Evolutionary conservation across 768 basidiomycete species (phyloP).

Genomic region (Tricholoma bakamatsutake): DNA sequence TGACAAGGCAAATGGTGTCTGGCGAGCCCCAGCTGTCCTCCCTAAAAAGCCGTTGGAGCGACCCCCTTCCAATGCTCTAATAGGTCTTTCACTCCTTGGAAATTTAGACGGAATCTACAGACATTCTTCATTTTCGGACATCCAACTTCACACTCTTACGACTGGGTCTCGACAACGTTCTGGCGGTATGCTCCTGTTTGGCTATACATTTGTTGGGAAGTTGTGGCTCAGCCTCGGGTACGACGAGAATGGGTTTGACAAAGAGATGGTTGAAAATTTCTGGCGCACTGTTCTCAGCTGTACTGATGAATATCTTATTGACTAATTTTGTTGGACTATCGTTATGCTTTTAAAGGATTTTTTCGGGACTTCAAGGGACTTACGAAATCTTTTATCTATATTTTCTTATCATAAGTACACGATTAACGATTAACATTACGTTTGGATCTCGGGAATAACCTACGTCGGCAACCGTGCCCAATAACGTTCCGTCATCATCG

Average conservation of each 20-base stretch:
- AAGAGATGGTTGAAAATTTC: constrained; percentile 53
- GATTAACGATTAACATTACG: background rate
- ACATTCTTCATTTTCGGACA: constrained; percentile 50
- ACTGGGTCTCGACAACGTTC: constrained; percentile 80
- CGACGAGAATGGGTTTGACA: constrained; percentile 70
- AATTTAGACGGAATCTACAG: constrained; percentile 81
- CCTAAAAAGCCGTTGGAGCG: constrained; percentile 13
- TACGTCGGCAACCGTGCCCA: background rate
- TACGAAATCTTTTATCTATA: background rate
- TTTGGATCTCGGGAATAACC: background rate
- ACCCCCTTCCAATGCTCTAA: constrained; percentile 54
- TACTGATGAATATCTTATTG: constrained; percentile 51
- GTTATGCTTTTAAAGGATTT: no score
- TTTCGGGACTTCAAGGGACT: background rate
- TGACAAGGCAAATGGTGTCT: constrained; percentile 42
- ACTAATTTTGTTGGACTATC: constrained; percentile 1
- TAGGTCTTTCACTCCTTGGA: constrained; percentile 80
- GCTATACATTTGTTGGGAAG: constrained; percentile 68
- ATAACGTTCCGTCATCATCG: background rate
- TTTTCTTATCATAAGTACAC: no score
- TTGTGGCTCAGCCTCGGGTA: constrained; percentile 79
- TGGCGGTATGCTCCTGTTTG: constrained; percentile 78
- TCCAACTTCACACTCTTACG: constrained; percentile 67
- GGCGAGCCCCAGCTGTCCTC: constrained; percentile 23
- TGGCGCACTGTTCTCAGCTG: constrained; percentile 55